Conservation (phyloP, 371 early-diverging fungal genomes). For the Rhizopus stolonifer region DNA sequence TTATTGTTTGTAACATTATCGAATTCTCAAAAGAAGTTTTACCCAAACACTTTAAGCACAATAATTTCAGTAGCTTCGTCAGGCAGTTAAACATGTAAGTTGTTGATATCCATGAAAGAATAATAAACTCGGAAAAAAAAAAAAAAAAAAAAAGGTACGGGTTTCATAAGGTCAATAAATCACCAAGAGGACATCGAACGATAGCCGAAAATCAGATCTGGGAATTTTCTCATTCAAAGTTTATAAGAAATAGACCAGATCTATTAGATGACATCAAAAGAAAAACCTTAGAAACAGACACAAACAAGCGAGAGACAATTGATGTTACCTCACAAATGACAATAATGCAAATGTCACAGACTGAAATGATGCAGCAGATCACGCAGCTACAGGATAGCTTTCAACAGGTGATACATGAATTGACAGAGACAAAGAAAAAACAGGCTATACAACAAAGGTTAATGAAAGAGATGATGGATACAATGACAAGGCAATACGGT, state of each 20-base stretch:
- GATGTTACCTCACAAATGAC: constrained; percentile 73
- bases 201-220: constrained; percentile 73
- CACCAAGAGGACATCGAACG: constrained; percentile 71
- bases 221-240: constrained; percentile 62
- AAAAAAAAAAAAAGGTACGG: constrained; percentile 53
- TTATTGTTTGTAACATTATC: constrained; percentile 87
- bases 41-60: constrained; percentile 82
- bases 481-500: constrained; percentile 51
- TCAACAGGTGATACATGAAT: constrained; percentile 67
- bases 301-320: constrained; percentile 51
- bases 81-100: constrained; percentile 89
- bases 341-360: constrained; percentile 72
- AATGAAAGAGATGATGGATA: constrained; percentile 61
- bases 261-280: constrained; percentile 56
- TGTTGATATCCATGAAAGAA: neutral
- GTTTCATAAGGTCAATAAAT: constrained; percentile 71
- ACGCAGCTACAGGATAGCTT: constrained; percentile 69
- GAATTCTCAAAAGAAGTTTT: constrained; percentile 89
- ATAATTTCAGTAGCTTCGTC: constrained; percentile 84
- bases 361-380: constrained; percentile 73
- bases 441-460: constrained; percentile 62
- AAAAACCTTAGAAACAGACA: constrained; percentile 74
- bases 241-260: constrained; percentile 55
- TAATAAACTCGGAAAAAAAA: neutral
- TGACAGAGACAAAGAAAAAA: constrained; percentile 66